A percentile compares a stretch with the other conserved stretches of the same genome.
phyloP scores from a whole-genome alignment of 2,329 filamentous ascomycete genomes.

The Hymenoscyphus infarciens region DNA sequence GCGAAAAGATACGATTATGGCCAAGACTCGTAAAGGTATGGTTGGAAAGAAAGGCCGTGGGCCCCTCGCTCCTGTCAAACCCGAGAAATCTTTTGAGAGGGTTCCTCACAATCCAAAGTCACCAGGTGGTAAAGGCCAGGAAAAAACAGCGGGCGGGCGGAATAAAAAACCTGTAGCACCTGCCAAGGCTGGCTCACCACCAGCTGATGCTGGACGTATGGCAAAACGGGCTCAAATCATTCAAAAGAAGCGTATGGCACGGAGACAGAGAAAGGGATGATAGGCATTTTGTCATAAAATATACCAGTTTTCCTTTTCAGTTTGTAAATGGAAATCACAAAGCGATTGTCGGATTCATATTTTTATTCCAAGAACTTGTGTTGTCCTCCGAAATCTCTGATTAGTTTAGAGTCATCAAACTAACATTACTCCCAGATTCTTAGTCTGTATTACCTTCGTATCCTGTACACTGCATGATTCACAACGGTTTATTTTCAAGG shows the following conservation, averaged over 20 bases:
- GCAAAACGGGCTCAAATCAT: conserved; percentile 74
- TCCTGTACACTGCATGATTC: conserved; percentile 1
- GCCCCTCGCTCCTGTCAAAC: conserved; percentile 11
- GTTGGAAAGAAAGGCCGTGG: conserved; percentile 29
- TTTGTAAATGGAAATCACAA: background rate
- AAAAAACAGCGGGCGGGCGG: conserved; percentile 7
- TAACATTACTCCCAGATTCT: background rate
- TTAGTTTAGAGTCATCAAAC: background rate
- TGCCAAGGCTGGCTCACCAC: conserved; percentile 33
- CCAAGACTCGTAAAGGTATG: conserved; percentile 37
- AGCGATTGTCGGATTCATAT: background rate
- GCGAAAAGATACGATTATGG: conserved; percentile 33
- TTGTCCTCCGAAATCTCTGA: background rate
- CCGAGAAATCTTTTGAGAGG: conserved; percentile 26
- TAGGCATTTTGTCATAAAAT: conserved; percentile 15
- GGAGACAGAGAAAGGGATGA: conserved; percentile 49
- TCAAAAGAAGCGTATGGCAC: conserved; percentile 75
- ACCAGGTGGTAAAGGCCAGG: conserved; percentile 18
- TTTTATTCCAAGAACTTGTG: background rate
- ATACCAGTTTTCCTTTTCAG: conserved; percentile 11
- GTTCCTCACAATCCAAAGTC: conserved; percentile 14
- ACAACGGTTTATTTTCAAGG: background rate
- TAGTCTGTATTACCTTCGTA: conserved; percentile 1
- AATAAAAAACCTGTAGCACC: conserved; percentile 21
- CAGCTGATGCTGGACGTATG: conserved; percentile 50